Conservation (phyloP, 148 eudicot genomes). For the Polygonum maritimum region DNA sequence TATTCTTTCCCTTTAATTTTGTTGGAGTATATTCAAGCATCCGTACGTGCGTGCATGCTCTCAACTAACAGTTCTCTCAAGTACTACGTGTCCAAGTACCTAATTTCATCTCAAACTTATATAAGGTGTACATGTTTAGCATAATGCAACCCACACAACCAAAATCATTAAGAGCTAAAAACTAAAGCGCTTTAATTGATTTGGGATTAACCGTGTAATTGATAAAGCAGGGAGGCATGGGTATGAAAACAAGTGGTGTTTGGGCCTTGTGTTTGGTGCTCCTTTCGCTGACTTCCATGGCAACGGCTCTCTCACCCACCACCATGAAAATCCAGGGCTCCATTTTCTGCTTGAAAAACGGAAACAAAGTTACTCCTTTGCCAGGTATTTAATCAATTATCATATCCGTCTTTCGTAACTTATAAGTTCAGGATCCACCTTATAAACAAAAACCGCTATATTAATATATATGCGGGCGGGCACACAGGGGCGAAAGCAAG, state of each 20-base stretch:
- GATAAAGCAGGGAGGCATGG: neutral
- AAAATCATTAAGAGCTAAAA: neutral
- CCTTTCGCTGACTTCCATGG: neutral
- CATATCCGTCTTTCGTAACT: neutral
- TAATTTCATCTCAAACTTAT: neutral
- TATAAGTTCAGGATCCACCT: too few species aligned
- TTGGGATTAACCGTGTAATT: neutral
- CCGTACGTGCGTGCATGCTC: neutral
- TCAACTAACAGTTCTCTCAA: neutral
- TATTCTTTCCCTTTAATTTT: neutral
- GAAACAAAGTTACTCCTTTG: neutral
- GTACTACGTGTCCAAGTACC: neutral
- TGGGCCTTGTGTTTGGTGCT: neutral
- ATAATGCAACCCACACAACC: neutral
- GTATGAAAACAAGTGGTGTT: neutral
- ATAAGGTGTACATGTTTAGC: neutral
- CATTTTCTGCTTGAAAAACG: neutral
- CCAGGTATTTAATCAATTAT: neutral
- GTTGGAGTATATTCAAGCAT: neutral
- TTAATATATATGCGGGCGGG: too few species aligned
- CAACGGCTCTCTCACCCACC: neutral
- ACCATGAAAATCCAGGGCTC: slow-evolving; percentile 6
- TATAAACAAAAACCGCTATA: too few species aligned
- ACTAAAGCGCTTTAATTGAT: neutral
- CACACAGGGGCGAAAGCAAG: neutral